Conservation (phyloP, 352 stramenopile species). For the Phytopythium montanum region DNA sequence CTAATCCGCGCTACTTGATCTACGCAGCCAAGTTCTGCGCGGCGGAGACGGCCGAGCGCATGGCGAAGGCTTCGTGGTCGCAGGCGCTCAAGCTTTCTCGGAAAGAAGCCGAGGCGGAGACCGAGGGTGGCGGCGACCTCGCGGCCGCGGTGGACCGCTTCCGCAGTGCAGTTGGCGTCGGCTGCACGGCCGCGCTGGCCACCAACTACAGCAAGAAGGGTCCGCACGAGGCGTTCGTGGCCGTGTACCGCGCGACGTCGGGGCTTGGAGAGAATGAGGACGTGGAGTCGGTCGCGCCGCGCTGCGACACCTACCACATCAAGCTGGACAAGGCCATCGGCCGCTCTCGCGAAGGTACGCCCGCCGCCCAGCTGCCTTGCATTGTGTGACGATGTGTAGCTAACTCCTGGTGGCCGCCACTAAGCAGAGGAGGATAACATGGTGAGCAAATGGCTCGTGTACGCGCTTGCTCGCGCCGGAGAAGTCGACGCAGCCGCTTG, state of each 20-base stretch:
- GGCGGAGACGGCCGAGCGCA: slow-evolving; percentile 48
- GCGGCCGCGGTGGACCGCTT: slow-evolving; percentile 31
- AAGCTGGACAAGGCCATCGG: slow-evolving; percentile 58
- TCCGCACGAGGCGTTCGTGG: slow-evolving; percentile 66
- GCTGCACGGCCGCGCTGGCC: slow-evolving; percentile 66
- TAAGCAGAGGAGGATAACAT: slow-evolving; percentile 58
- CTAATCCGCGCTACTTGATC: background rate
- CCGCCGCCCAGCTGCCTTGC: background rate
- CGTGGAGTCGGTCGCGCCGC: slow-evolving; percentile 20
- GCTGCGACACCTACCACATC: slow-evolving; percentile 56
- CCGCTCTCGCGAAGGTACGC: slow-evolving; percentile 30
- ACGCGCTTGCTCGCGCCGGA: slow-evolving; percentile 47
- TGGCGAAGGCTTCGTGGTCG: slow-evolving; percentile 56
- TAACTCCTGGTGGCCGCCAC: background rate
- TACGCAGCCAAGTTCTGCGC: slow-evolving; percentile 45
- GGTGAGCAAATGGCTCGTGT: slow-evolving; percentile 65
- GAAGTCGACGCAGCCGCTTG: slow-evolving; percentile 28
- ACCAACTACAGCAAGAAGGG: slow-evolving; percentile 61
- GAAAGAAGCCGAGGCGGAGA: slow-evolving; percentile 28
- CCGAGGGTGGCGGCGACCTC: slow-evolving; percentile 18
- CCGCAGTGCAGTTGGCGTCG: slow-evolving; percentile 44
- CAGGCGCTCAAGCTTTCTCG: slow-evolving; percentile 36
- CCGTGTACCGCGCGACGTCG: slow-evolving; percentile 33
- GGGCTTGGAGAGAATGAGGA: background rate
- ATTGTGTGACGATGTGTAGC: background rate